Evolutionary conservation across 2,329 filamentous ascomycete genomes (phyloP).

Genomic region (Akanthomyces dipterigenus): DNA sequence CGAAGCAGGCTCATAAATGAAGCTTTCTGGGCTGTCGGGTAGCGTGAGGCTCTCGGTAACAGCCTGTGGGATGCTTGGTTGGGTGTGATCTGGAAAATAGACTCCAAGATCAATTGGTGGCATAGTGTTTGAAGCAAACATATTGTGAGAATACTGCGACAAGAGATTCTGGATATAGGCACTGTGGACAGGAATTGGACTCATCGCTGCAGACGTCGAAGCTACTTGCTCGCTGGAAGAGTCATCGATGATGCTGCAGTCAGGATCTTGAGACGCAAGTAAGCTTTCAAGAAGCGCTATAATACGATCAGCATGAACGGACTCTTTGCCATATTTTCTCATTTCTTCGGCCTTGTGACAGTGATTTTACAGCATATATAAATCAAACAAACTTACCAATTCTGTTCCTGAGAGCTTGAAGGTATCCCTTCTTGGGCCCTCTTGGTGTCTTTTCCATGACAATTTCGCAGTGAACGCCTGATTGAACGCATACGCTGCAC

Average conservation of each 20-base stretch:
- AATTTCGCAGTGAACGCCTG: conserved; percentile 9
- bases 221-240: background rate
- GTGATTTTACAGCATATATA: too few relatives aligned
- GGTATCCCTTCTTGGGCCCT: conserved; percentile 12
- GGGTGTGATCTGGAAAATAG: background rate
- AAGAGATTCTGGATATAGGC: background rate
- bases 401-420: conserved; percentile 8
- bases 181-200: background rate
- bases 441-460: conserved; percentile 3
- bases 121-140: background rate
- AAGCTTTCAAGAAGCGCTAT: conserved; percentile 7
- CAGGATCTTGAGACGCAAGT: background rate
- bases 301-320: background rate
- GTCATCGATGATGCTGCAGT: background rate
- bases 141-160: background rate
- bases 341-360: too few relatives aligned
- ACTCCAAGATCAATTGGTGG: background rate
- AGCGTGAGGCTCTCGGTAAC: background rate
- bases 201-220: background rate
- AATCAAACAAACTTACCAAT: conserved; percentile 2
- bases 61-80: background rate
- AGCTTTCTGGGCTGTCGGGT: background rate
- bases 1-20: background rate
- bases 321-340: too few relatives aligned
- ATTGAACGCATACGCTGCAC: conserved; percentile 8